Evolutionary conservation across 306 rosid genomes (phyloP).

Genomic region (Vicia sativa): DNA sequence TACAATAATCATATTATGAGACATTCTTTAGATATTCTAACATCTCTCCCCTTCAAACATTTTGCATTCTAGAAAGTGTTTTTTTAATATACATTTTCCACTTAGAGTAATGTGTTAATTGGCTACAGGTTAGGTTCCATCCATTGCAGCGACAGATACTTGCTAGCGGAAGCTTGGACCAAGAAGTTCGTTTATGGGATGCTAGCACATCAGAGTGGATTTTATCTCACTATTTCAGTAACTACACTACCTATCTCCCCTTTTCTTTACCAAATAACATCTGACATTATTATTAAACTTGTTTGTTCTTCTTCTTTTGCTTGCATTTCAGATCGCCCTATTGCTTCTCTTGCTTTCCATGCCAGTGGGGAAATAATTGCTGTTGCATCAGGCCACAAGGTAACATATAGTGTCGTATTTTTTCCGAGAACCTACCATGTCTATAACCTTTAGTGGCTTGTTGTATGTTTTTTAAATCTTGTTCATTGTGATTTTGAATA

Average conservation of each 20-base stretch:
- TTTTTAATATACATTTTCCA: background rate
- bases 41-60: slow-evolving; percentile 13
- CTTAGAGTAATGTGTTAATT: slow-evolving; percentile 31
- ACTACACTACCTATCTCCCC: slow-evolving; percentile 25
- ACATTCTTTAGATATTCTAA: slow-evolving; percentile 19
- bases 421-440: slow-evolving; percentile 18
- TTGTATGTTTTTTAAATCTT: slow-evolving; percentile 16
- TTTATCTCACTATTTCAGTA: slow-evolving; percentile 48
- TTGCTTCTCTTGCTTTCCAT: slow-evolving; percentile 60
- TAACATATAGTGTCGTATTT: background rate
- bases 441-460: slow-evolving; percentile 1
- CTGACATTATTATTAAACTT: slow-evolving; percentile 1
- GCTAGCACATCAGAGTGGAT: slow-evolving; percentile 48
- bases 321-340: slow-evolving; percentile 48
- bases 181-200: slow-evolving; percentile 58
- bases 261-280: slow-evolving; percentile 20
- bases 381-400: slow-evolving; percentile 62
- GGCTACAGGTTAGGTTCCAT: slow-evolving; percentile 59
- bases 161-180: slow-evolving; percentile 60
- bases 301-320: slow-evolving; percentile 9
- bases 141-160: slow-evolving; percentile 49
- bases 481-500: slow-evolving; percentile 21
- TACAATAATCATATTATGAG: too few species aligned
- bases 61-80: slow-evolving; percentile 14
- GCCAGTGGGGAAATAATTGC: slow-evolving; percentile 59